Base-by-base conservation (phyloP, 257 asterid genomes). In the Penstemon eatonii region DNA sequence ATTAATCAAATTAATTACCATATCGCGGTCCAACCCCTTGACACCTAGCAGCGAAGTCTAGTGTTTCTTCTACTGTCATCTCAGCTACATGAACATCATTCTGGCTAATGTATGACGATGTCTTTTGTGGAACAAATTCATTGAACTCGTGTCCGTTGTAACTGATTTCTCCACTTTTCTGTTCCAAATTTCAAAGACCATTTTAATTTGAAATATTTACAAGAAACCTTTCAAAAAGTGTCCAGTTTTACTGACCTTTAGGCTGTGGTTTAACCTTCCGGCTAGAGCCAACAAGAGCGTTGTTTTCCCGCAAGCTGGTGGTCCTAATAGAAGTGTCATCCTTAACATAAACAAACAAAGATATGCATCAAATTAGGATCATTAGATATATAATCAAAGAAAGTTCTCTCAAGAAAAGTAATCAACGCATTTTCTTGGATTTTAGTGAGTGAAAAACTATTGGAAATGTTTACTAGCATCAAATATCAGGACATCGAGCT, bases 281-380 rank as follows among this genome's bases (percentile, higher is more conserved):
- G 91, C 91, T 54, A 87, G 75, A 13, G 91, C 87, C 76, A 81
- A 68, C 63, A 87, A 71, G 46, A 85, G 85, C 38, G 87, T 83
- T 52, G 95, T 85, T 74, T 88, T 88, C 41, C 95, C 95, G 11
- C 87, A 80, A 1, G 95, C 82, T 0, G 92, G 92, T 6, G 95
- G 92, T 8, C 95, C 92, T 55, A 88, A 63, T 7, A 88, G 74
- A 67, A 88, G 88, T 1, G 92, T 71, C 92, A 85, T 83, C 88
- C 95, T 87, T 68, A 8, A 3, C 33, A 19, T 15, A 42, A 15
- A 18, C 39, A 49, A 45, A 66, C 19, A n/a, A 39, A 64, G n/a
- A 55, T 41, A 7, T 39, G 12, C 5, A 39, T 39, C 33, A 7
- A 44, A 9, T 43, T 15, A 40, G 45, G 25, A 51, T 33, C n/a